Evolutionary conservation across 441 rosid species (phyloP).

Genomic region (Capsella rubella): DNA sequence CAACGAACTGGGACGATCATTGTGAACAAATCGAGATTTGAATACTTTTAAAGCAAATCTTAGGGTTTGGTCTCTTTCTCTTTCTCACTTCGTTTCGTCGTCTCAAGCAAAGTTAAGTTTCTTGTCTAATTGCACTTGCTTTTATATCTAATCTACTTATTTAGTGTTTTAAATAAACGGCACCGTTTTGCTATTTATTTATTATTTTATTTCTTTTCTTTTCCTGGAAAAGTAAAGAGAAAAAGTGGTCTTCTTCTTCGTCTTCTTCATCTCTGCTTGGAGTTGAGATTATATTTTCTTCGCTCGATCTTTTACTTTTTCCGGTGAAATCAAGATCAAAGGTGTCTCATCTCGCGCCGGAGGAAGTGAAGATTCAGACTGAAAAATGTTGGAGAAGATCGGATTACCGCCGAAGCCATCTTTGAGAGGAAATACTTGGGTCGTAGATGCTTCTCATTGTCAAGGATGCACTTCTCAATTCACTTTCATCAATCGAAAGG

Average conservation of each 20-base stretch:
- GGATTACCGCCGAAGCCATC: slow-evolving; percentile 95
- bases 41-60: not conserved
- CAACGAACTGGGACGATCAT: slow-evolving; percentile 4
- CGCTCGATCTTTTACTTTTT: slow-evolving; percentile 13
- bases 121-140: not conserved
- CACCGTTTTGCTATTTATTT: not conserved
- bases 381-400: slow-evolving; percentile 87
- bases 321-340: slow-evolving; percentile 14
- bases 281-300: not conserved
- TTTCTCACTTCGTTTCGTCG: not conserved
- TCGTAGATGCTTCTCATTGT: slow-evolving; percentile 89
- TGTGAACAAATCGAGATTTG: not conserved
- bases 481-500: slow-evolving; percentile 99
- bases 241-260: not conserved
- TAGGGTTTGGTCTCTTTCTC: not conserved
- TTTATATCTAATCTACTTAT: not conserved
- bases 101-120: not conserved
- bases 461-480: slow-evolving; percentile 96
- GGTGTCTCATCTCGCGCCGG: not conserved
- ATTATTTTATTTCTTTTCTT: not conserved
- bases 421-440: slow-evolving; percentile 82
- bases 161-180: not conserved
- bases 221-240: not conserved
- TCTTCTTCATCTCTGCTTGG: not conserved
- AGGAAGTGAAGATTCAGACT: not conserved